Conservation (phyloP, 2,329 filamentous ascomycete species). For the Colletotrichum shisoi region DNA sequence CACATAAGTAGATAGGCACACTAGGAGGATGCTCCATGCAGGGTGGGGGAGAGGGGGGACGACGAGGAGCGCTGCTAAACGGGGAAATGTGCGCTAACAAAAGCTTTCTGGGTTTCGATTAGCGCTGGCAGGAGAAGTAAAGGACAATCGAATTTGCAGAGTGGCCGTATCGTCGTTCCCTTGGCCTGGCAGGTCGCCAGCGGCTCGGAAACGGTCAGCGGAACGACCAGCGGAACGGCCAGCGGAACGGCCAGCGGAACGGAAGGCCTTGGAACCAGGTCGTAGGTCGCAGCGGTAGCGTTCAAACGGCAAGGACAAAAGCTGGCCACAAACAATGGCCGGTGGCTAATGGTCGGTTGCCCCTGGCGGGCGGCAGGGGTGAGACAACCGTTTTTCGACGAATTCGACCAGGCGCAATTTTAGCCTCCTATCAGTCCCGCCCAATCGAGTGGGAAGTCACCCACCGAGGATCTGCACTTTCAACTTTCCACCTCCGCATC, state of each 20-base stretch:
- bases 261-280: not conserved
- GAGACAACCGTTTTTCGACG: constrained; percentile 37
- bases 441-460: constrained; percentile 16
- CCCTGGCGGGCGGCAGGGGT: constrained; percentile 29
- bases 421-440: not conserved
- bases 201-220: not conserved
- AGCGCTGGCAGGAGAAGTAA: not conserved
- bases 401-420: constrained; percentile 33
- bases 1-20: too few relatives aligned
- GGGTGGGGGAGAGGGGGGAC: too few relatives aligned
- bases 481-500: not conserved
- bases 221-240: not conserved
- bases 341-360: constrained; percentile 10
- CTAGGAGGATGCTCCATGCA: too few relatives aligned
- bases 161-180: too few relatives aligned
- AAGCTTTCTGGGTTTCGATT: too few relatives aligned
- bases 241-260: not conserved
- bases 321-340: constrained; percentile 5
- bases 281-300: not conserved
- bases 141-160: too few relatives aligned
- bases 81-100: too few relatives aligned
- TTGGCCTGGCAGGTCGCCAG: not conserved
- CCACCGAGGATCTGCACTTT: not conserved
- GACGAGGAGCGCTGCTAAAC: too few relatives aligned
- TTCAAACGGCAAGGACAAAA: constrained; percentile 1